Percentiles rank a stretch among this genome's conserved stretches.
Evolutionary conservation across 1,139 yeast species (phyloP).

Genomic region (Taphrina betulina): DNA sequence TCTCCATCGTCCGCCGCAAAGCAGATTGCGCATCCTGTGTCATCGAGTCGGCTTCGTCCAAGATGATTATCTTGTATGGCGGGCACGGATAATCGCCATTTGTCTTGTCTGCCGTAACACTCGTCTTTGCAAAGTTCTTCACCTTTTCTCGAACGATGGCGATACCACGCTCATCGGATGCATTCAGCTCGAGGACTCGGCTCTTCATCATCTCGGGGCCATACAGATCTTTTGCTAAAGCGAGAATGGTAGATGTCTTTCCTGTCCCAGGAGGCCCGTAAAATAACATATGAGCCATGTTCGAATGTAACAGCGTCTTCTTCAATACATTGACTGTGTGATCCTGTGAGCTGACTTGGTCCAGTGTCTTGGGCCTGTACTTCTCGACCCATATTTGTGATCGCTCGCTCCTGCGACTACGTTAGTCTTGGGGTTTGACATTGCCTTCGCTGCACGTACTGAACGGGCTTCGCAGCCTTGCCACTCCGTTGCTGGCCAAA

Average conservation of each 20-base stretch:
- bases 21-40: slow-evolving; percentile 98
- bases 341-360: slow-evolving; percentile 88
- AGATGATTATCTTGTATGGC: slow-evolving; percentile 75
- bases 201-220: slow-evolving; percentile 61
- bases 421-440: no score
- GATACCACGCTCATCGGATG: slow-evolving; percentile 95
- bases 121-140: slow-evolving; percentile 83
- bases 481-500: no score
- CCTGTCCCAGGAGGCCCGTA: slow-evolving; percentile 99
- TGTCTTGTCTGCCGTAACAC: slow-evolving; percentile 75
- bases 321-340: slow-evolving; percentile 84
- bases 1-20: slow-evolving; percentile 93
- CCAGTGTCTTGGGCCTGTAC: slow-evolving; percentile 70
- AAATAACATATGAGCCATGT: slow-evolving; percentile 88
- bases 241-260: slow-evolving; percentile 87
- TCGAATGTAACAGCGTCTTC: slow-evolving; percentile 73
- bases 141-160: slow-evolving; percentile 87
- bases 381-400: slow-evolving; percentile 31
- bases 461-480: no score
- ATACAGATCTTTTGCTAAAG: slow-evolving; percentile 78
- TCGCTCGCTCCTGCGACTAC: not conserved
- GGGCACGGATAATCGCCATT: slow-evolving; percentile 85
- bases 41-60: slow-evolving; percentile 98
- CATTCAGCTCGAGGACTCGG: slow-evolving; percentile 87
- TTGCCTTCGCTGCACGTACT: no score